Conservation (phyloP, 2,329 filamentous ascomycete genomes). For the Neonectria magnoliae region DNA sequence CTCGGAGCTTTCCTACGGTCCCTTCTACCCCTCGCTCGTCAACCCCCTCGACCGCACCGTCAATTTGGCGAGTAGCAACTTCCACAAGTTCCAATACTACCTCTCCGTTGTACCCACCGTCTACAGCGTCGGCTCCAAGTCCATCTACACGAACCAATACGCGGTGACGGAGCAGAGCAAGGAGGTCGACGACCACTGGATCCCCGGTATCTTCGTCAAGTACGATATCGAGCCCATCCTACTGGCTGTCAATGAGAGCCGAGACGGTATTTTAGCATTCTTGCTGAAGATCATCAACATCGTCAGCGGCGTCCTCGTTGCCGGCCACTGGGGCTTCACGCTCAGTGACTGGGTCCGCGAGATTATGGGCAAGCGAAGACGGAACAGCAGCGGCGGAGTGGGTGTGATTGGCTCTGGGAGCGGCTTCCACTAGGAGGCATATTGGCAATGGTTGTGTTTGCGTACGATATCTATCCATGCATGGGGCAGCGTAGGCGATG, state of each 20-base stretch:
- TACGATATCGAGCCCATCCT: conserved; percentile 98
- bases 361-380: conserved; percentile 61
- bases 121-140: conserved; percentile 76
- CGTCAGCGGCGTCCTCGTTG: conserved; percentile 88
- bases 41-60: conserved; percentile 96
- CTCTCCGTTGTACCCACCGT: conserved; percentile 93
- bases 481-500: conserved; percentile 22
- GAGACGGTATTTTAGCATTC: conserved; percentile 78
- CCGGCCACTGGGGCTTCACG: conserved; percentile 92
- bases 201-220: conserved; percentile 97
- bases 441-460: conserved; percentile 1
- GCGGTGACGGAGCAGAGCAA: conserved; percentile 91
- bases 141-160: conserved; percentile 95
- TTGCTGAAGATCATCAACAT: conserved; percentile 89
- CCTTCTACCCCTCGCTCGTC: conserved; percentile 92
- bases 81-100: conserved; percentile 99
- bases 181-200: conserved; percentile 71
- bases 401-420: conserved; percentile 62
- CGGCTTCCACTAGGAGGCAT: conserved; percentile 43
- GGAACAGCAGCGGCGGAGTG: conserved; percentile 54
- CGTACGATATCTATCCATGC: conserved; percentile 19
- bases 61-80: conserved; percentile 77
- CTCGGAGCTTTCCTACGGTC: conserved; percentile 94
- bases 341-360: conserved; percentile 78
- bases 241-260: conserved; percentile 83